phyloP scores from a whole-genome alignment of 768 basidiomycete genomes.

The Mycena vulgaris region DNA sequence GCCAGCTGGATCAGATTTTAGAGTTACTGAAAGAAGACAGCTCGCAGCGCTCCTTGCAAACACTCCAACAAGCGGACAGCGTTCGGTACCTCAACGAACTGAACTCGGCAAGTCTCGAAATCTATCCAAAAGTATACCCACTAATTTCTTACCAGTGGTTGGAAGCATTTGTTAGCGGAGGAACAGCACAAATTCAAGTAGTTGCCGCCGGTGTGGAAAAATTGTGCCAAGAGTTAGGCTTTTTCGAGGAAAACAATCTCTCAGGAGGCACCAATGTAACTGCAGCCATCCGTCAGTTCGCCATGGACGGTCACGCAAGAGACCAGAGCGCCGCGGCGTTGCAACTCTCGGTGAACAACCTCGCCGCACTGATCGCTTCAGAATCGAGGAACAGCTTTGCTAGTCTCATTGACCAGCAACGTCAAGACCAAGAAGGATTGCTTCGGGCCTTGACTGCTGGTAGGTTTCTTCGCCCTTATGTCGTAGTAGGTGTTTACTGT shows the following conservation, averaged over 20 bases:
- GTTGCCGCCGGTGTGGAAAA: conserved; percentile 74
- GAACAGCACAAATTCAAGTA: conserved; percentile 79
- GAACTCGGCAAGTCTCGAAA: conserved; percentile 65
- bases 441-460: conserved; percentile 77
- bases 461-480: conserved; percentile 41
- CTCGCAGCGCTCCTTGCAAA: conserved; percentile 62
- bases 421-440: conserved; percentile 80
- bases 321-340: conserved; percentile 56
- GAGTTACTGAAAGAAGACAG: conserved; percentile 64
- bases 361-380: conserved; percentile 50
- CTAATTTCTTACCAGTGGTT: conserved; percentile 73
- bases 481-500: neutral
- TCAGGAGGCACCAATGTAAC: conserved; percentile 48
- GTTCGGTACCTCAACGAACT: conserved; percentile 86
- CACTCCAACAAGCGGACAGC: conserved; percentile 81
- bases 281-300: conserved; percentile 55
- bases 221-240: conserved; percentile 70
- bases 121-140: neutral
- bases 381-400: conserved; percentile 46
- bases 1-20: conserved; percentile 62
- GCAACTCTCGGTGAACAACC: conserved; percentile 57
- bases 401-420: conserved; percentile 76
- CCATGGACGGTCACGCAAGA: conserved; percentile 50
- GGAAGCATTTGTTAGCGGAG: conserved; percentile 84
- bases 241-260: conserved; percentile 28